Conservation (phyloP, 257 asterid species). For the Thymus mandschuricus region DNA sequence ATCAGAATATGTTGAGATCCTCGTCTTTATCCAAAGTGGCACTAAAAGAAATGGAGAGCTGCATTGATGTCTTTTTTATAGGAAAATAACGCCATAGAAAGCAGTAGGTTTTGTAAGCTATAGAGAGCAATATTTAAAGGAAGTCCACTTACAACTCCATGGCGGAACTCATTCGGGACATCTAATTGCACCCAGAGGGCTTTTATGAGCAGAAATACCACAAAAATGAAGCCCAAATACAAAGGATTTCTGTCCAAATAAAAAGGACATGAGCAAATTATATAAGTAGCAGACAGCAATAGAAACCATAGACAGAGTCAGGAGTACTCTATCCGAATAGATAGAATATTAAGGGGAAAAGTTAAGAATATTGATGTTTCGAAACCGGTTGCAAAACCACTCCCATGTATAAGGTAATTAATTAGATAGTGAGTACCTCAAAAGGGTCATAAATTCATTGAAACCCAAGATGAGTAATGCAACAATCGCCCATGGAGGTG, state of each 20-base stretch:
- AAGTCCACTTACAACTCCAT: conserved; percentile 67
- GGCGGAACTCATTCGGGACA: conserved; percentile 67
- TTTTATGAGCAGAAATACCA: conserved; percentile 58
- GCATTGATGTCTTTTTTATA: not conserved
- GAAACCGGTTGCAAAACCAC: not conserved
- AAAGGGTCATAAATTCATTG: conserved; percentile 86
- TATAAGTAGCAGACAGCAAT: conserved; percentile 22
- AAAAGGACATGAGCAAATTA: conserved; percentile 19
- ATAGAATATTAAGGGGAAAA: not conserved
- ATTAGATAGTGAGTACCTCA: conserved; percentile 52
- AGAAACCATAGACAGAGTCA: not conserved
- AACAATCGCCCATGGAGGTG: conserved; percentile 86
- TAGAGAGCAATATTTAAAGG: conserved; percentile 4
- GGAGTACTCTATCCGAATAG: not conserved
- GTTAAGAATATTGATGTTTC: conserved; percentile 4
- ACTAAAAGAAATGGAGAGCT: not conserved
- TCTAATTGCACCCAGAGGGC: conserved; percentile 94
- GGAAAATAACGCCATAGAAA: conserved; percentile 15
- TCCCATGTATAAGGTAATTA: conserved; percentile 5
- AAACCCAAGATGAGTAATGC: conserved; percentile 78
- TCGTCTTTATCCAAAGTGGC: not conserved
- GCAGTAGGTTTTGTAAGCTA: conserved; percentile 8
- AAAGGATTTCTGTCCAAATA: conserved; percentile 69
- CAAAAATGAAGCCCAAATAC: conserved; percentile 66
- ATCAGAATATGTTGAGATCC: not conserved